A percentile compares a stretch with the other conserved stretches of the same genome.
Conservation (phyloP, 257 asterid species). For the Nicotiana undulata region DNA sequence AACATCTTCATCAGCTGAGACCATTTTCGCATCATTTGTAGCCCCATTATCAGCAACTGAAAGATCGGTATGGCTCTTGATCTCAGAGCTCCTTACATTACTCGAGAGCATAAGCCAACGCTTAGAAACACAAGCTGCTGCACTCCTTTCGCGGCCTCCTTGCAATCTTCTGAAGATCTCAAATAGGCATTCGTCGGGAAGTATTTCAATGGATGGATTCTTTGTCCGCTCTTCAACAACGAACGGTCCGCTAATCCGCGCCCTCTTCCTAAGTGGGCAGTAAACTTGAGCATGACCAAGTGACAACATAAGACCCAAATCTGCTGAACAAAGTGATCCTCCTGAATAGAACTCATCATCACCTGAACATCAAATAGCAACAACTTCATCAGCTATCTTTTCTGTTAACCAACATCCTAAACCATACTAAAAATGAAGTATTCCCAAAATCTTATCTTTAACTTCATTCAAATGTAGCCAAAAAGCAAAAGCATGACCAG, state of each 20-base stretch:
- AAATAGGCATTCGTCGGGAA: slow-evolving; percentile 80
- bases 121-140: slow-evolving; percentile 79
- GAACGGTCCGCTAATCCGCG: slow-evolving; percentile 51
- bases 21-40: slow-evolving; percentile 16
- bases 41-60: background rate
- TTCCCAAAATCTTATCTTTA: background rate
- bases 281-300: slow-evolving; percentile 51
- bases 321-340: slow-evolving; percentile 43
- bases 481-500: background rate
- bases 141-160: slow-evolving; percentile 63
- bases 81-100: slow-evolving; percentile 48
- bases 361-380: slow-evolving; percentile 41
- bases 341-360: slow-evolving; percentile 56
- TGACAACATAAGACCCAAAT: slow-evolving; percentile 56
- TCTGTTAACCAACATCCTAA: background rate
- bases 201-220: slow-evolving; percentile 56
- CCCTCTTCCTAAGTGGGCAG: slow-evolving; percentile 67
- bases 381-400: background rate
- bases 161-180: slow-evolving; percentile 77
- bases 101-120: slow-evolving; percentile 74
- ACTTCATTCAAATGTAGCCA: background rate
- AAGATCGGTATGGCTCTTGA: slow-evolving; percentile 24
- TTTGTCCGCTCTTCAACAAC: slow-evolving; percentile 18
- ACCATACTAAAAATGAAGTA: background rate
- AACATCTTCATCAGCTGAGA: slow-evolving; percentile 34